Evolutionary conservation across 768 basidiomycete genomes (phyloP).

Genomic region (Terana coerulea): DNA sequence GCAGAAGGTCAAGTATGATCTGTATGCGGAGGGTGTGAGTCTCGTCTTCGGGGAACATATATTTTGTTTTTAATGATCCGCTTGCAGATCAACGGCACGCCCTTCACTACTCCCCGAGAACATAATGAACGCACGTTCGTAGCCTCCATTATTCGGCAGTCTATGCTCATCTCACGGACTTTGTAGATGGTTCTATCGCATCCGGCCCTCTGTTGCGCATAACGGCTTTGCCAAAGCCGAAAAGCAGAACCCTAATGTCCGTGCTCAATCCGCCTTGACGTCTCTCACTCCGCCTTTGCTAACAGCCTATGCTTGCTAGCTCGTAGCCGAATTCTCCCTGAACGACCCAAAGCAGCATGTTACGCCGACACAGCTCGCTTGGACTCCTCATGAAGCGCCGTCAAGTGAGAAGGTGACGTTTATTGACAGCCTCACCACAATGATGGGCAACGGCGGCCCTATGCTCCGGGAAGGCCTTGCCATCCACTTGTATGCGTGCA

Average conservation of each 20-base stretch:
- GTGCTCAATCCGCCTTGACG: constrained; percentile 21
- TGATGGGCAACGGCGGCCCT: constrained; percentile 61
- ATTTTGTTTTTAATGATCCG: neutral
- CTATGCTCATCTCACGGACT: neutral
- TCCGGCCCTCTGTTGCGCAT: constrained; percentile 65
- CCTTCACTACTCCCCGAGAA: constrained; percentile 54
- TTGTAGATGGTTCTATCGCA: constrained; percentile 59
- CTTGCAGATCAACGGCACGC: constrained; percentile 52
- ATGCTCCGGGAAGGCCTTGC: constrained; percentile 62
- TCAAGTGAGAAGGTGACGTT: constrained; percentile 43
- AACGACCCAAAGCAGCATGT: constrained; percentile 57
- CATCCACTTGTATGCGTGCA: constrained; percentile 58
- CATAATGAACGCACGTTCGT: constrained; percentile 51
- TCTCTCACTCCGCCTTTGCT: neutral
- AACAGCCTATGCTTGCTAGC: constrained; percentile 27
- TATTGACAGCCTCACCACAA: constrained; percentile 56
- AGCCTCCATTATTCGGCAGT: neutral
- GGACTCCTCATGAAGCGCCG: constrained; percentile 58
- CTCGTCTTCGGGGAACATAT: no score
- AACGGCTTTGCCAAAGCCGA: constrained; percentile 49
- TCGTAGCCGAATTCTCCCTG: constrained; percentile 61
- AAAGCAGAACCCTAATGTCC: constrained; percentile 55
- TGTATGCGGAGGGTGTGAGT: constrained; percentile 57
- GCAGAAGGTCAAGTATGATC: constrained; percentile 58
- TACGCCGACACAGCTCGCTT: constrained; percentile 63